Conservation (phyloP, 2,329 filamentous ascomycete genomes). For the Sporothrix phasma region DNA sequence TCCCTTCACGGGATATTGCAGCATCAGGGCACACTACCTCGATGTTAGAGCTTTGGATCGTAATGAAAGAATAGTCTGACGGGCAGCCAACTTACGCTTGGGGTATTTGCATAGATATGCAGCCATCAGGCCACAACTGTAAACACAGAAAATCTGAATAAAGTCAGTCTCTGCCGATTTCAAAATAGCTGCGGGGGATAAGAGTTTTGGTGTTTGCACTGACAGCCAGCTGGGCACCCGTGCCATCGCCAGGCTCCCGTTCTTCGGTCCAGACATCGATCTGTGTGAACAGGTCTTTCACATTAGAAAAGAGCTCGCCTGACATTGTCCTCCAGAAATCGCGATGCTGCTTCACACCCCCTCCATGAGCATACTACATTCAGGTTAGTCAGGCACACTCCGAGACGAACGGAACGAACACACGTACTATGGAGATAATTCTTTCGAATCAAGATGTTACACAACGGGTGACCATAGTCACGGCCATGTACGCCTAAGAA, state of each 20-base stretch:
- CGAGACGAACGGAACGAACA: slow-evolving; percentile 18
- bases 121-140: slow-evolving; percentile 40
- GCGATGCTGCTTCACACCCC: slow-evolving; percentile 24
- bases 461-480: slow-evolving; percentile 46
- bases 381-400: neutral
- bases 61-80: neutral
- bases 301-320: slow-evolving; percentile 37
- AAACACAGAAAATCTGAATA: slow-evolving; percentile 38
- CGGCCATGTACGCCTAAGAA: slow-evolving; percentile 42
- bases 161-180: neutral
- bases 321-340: slow-evolving; percentile 33
- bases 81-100: slow-evolving; percentile 12
- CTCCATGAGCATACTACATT: slow-evolving; percentile 32
- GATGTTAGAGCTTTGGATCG: neutral
- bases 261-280: slow-evolving; percentile 39
- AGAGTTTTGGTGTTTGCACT: slow-evolving; percentile 12
- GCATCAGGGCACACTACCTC: slow-evolving; percentile 32
- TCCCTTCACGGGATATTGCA: slow-evolving; percentile 30
- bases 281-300: slow-evolving; percentile 36
- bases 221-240: slow-evolving; percentile 42
- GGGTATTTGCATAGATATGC: slow-evolving; percentile 39
- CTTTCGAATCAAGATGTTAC: slow-evolving; percentile 46
- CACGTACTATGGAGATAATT: slow-evolving; percentile 53
- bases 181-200: no score
- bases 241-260: slow-evolving; percentile 34